Conservation (phyloP, 2,329 filamentous ascomycete genomes). For the Hymenoscyphus fraxineus region DNA sequence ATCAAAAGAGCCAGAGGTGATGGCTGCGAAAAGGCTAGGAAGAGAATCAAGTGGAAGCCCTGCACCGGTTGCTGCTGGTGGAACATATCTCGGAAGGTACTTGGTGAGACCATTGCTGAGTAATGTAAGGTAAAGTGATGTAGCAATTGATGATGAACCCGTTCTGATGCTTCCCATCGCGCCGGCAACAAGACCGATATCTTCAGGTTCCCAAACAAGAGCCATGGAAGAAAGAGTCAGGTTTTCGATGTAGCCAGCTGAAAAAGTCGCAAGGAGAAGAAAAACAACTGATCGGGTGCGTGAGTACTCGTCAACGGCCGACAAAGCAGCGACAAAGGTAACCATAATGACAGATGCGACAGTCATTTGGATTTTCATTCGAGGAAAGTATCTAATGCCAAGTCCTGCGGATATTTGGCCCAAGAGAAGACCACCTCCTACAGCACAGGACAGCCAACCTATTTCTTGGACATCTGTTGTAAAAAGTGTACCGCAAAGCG, state of each 20-base stretch:
- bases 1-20: constrained; percentile 34
- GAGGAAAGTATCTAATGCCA: constrained; percentile 11
- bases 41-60: constrained; percentile 38
- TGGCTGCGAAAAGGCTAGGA: constrained; percentile 35
- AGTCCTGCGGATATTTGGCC: constrained; percentile 17
- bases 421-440: constrained; percentile 13
- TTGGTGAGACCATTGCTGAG: constrained; percentile 37
- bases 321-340: constrained; percentile 14
- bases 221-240: constrained; percentile 43
- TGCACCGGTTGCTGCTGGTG: constrained; percentile 35
- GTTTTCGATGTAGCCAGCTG: constrained; percentile 40
- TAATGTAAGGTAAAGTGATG: constrained; percentile 39
- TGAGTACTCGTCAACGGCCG: constrained; percentile 9
- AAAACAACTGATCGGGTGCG: constrained; percentile 33
- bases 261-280: constrained; percentile 33
- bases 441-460: constrained; percentile 19
- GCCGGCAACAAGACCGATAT: constrained; percentile 44
- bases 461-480: constrained; percentile 13
- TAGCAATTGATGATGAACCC: constrained; percentile 39
- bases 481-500: constrained; percentile 13
- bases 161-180: constrained; percentile 45
- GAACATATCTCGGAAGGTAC: constrained; percentile 37
- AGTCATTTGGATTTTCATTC: constrained; percentile 19
- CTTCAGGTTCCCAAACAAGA: constrained; percentile 44
- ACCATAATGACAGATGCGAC: constrained; percentile 18